A percentile compares a stretch with the other conserved stretches of the same genome.
Evolutionary conservation across 768 basidiomycete genomes (phyloP).

Genomic region (Macrolepiota dolichaula): DNA sequence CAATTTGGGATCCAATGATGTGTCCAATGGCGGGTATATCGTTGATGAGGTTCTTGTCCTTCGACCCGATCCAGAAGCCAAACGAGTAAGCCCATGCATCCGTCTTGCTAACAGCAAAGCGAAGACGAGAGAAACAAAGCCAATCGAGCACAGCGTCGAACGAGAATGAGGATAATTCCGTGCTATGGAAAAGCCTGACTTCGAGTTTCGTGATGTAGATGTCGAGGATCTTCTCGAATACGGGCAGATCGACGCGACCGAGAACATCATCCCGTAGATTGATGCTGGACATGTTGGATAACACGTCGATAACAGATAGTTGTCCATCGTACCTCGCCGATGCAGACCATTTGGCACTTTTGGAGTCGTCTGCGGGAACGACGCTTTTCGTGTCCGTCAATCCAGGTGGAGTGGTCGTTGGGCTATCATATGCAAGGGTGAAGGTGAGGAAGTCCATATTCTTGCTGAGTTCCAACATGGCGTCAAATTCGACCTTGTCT

Average conservation of each 20-base stretch:
- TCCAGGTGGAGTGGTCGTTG: background rate
- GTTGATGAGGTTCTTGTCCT: background rate
- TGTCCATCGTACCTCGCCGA: background rate
- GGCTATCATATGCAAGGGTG: background rate
- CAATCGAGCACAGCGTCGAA: background rate
- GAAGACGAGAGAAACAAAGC: background rate
- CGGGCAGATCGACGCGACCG: background rate
- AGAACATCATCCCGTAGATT: background rate
- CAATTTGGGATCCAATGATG: background rate
- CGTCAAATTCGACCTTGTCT: background rate
- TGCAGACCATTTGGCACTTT: background rate
- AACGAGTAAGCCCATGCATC: background rate
- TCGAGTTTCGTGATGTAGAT: background rate
- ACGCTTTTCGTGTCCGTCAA: background rate
- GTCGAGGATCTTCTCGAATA: background rate
- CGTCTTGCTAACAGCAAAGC: background rate
- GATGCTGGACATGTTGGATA: background rate
- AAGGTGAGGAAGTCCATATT: background rate
- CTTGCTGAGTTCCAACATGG: background rate
- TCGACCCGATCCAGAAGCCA: background rate
- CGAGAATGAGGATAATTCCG: background rate
- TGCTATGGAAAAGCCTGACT: background rate
- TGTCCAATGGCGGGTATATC: background rate
- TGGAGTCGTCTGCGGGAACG: background rate
- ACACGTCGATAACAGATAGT: background rate